phyloP scores from a whole-genome alignment of 1,139 yeast genomes.

The Saccharomycopsis hybrid region DNA sequence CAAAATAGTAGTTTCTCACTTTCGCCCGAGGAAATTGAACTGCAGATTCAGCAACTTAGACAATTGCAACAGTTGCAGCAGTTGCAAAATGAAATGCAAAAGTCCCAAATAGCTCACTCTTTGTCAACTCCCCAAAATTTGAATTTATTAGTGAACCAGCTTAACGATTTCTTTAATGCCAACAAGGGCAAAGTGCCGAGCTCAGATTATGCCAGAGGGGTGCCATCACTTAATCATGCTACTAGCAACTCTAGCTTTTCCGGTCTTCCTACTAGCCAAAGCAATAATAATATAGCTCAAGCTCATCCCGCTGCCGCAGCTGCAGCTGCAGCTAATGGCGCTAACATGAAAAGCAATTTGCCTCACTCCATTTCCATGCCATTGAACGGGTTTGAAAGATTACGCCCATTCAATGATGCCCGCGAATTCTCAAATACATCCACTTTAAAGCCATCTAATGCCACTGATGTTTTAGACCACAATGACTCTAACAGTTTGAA shows the following conservation, averaged over 20 bases:
- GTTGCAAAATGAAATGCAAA: conserved; percentile 13
- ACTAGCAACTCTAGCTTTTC: no score
- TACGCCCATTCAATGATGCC: not conserved
- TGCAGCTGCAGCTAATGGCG: no score
- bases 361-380: conserved; percentile 27
- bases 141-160: conserved; percentile 14
- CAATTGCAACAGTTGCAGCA: conserved; percentile 19
- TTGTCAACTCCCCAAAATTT: conserved; percentile 18
- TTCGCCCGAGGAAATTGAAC: conserved; percentile 15
- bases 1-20: conserved; percentile 1
- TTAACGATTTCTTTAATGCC: conserved; percentile 14
- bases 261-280: no score
- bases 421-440: conserved; percentile 19
- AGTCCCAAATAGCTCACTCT: conserved; percentile 14
- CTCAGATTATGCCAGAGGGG: no score
- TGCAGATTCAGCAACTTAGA: conserved; percentile 18
- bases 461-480: not conserved
- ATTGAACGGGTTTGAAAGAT: not conserved
- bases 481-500: conserved; percentile 1
- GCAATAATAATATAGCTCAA: no score
- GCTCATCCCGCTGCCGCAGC: no score
- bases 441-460: conserved; percentile 14
- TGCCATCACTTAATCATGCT: no score
- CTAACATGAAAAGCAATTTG: not conserved
- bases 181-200: not conserved